These are phyloP conservation scores for Cercospora sojina DNA, from an alignment of 2,329 filamentous ascomycete genomes.

Conservation along the genomic window DNA sequence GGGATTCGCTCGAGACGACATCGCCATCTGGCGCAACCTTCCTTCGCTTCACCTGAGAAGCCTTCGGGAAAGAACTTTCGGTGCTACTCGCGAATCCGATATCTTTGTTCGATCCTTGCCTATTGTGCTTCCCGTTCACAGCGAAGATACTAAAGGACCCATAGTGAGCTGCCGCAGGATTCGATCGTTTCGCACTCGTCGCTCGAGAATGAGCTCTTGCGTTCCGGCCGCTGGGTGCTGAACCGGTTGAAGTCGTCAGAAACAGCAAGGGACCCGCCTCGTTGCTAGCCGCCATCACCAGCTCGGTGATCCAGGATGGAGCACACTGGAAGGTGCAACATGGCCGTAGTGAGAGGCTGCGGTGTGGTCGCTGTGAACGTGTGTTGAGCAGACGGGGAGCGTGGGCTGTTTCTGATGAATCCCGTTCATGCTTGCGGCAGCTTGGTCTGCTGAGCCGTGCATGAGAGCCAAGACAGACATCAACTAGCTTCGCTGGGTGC, in stretches of 20 bases:
- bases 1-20: background rate
- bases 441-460: background rate
- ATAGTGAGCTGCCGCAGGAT: slow-evolving; percentile 11
- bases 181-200: slow-evolving; percentile 4
- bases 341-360: background rate
- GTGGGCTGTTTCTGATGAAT: background rate
- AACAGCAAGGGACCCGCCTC: slow-evolving; percentile 9
- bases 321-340: background rate
- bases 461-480: background rate
- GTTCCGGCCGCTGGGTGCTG: slow-evolving; percentile 16
- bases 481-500: background rate
- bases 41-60: background rate
- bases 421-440: background rate
- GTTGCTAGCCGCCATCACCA: slow-evolving; percentile 2
- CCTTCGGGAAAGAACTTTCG: background rate
- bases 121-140: slow-evolving; percentile 1
- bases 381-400: background rate
- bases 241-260: slow-evolving; percentile 10
- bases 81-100: background rate
- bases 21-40: background rate
- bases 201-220: slow-evolving; percentile 15
- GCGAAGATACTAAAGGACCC: slow-evolving; percentile 12
- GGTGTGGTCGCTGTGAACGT: background rate
- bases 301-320: background rate
- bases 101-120: background rate